Evolutionary conservation across 2,329 filamentous ascomycete genomes (phyloP), one percentile per base, ranked within the genome.

Genomic region (Colletotrichum camelliae): DNA sequence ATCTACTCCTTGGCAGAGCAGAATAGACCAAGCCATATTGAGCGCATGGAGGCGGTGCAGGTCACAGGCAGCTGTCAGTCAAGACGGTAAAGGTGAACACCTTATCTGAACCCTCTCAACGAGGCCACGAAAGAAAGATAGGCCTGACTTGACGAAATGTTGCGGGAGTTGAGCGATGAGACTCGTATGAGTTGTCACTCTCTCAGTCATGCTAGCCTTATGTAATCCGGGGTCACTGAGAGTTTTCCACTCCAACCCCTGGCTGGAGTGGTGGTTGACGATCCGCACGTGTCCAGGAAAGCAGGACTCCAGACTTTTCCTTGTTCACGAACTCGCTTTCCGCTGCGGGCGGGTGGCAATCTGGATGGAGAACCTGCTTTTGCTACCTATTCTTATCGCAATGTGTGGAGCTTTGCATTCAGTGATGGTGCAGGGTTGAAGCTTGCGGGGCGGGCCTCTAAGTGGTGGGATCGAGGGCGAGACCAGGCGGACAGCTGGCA

Each of bases 351-450:
- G n/a, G 29, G 57, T 66, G 72, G 52, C 60, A 43, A 61, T 66
- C 37, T 60, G 48, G 48, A 74, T 66, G 67, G 60, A 74, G 29
- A 57, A 62, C 52, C 61, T 27, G 48, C 37, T 64, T 21, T 67
- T 64, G 27, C 39, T 48, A 43, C 16, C 61, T 74, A 67, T 75
- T 67, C 68, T 67, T 75, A 72, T 72, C 72, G 35, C 24, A n/a
- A 48, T 48, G 39, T 37, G 31, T 35, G 48, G 72, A 75, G 29
- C 61, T 48, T 35, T 37, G 69, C 27, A 57, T 55, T 52, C 43
- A 52, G 12, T 52, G n/a, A 7, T 52, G n/a, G 13, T 71, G 62
- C 57, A 55, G 72, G 55, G 48, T 64, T 27, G 39, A 65, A 65
- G 27, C 60, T 66, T 66, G 72, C 52, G 16, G 60, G 48, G 24